Conservation (phyloP, 1,139 yeast genomes). For the Schizosaccharomyces versatilis region DNA sequence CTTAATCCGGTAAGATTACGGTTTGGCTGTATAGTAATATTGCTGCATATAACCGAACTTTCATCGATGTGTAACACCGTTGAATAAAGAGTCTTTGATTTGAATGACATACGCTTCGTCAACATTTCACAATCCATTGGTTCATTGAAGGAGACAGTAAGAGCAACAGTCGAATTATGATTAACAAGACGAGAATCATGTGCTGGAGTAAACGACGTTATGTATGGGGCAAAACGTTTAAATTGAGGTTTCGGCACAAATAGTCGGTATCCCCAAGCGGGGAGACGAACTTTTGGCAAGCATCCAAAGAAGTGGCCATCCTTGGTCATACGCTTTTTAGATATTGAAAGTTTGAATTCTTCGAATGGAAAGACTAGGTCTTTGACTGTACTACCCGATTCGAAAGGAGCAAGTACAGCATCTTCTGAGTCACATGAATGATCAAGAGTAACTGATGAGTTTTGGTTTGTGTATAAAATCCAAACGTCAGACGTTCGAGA, state of each 20-base stretch:
- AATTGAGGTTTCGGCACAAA: constrained; percentile 7
- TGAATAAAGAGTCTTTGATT: constrained; percentile 5
- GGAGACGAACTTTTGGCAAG: constrained; percentile 4
- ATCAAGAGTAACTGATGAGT: neutral
- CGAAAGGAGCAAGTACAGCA: constrained; percentile 4
- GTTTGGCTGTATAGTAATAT: constrained; percentile 2
- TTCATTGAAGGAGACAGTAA: constrained; percentile 4
- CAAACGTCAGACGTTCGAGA: neutral
- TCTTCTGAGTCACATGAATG: neutral
- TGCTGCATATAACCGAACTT: neutral
- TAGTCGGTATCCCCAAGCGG: constrained; percentile 6
- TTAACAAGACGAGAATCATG: constrained; percentile 7
- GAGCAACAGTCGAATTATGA: neutral
- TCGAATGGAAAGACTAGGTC: constrained; percentile 6
- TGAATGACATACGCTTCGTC: constrained; percentile 3
- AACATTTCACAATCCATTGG: constrained; percentile 8
- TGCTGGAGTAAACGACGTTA: constrained; percentile 7
- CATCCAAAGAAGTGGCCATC: constrained; percentile 5
- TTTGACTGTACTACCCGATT: constrained; percentile 2
- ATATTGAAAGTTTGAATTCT: neutral
- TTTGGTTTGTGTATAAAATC: neutral
- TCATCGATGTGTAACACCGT: neutral
- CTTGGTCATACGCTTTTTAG: too few relatives aligned
- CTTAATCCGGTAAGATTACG: constrained; percentile 2
- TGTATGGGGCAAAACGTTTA: constrained; percentile 4